Conservation (phyloP, 2,329 filamentous ascomycete genomes). For the Lasiodiplodia citricola region DNA sequence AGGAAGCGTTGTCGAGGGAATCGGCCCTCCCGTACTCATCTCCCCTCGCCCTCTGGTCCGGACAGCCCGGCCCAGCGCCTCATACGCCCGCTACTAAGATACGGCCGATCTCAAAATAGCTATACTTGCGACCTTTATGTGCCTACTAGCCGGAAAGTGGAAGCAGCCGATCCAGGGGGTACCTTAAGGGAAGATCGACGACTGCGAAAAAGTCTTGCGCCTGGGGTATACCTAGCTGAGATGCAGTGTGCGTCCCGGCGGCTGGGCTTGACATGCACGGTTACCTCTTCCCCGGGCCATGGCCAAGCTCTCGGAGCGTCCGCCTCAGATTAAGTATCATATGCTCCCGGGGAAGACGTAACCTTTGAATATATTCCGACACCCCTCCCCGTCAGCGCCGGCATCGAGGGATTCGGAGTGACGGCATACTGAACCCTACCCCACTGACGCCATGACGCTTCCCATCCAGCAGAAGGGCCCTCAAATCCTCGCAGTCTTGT, state of each 20-base stretch:
- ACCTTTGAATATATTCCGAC: slow-evolving; percentile 6
- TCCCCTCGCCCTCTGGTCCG: no score
- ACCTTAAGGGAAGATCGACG: background rate
- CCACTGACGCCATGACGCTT: slow-evolving; percentile 7
- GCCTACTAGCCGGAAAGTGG: background rate
- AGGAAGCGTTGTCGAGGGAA: no score
- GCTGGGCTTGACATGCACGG: background rate
- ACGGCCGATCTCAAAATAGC: background rate
- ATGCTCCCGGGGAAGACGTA: background rate
- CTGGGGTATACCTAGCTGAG: background rate
- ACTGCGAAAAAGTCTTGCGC: background rate
- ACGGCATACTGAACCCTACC: background rate
- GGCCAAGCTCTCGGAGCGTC: background rate
- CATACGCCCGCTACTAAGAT: background rate
- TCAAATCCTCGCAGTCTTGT: slow-evolving; percentile 4
- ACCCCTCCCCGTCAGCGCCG: background rate
- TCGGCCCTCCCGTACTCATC: no score
- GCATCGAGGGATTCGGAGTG: background rate
- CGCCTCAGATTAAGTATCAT: slow-evolving; percentile 6
- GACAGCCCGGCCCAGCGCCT: background rate
- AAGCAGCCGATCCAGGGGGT: background rate
- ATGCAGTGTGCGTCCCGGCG: background rate
- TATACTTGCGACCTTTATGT: background rate
- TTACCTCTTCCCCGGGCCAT: background rate
- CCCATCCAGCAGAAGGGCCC: slow-evolving; percentile 11